Conservation (phyloP, 2,329 filamentous ascomycete species). For the Immersiporthe knoxdaviesiana region DNA sequence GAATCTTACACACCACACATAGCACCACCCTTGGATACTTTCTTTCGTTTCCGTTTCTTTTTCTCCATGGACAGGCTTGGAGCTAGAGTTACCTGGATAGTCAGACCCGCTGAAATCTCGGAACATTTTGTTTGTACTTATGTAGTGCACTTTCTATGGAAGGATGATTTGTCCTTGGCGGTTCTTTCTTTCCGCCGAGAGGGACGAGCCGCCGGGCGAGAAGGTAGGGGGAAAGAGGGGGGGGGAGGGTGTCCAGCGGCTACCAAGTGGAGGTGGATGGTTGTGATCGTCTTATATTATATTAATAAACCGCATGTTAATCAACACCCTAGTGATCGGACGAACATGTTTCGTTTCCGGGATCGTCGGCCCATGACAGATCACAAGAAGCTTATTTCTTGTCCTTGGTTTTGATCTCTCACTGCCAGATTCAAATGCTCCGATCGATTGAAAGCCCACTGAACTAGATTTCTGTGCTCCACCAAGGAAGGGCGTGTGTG, state of each 20-base stretch:
- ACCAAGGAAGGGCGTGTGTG: neutral
- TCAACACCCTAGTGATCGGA: neutral
- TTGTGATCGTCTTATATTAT: neutral
- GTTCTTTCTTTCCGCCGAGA: neutral
- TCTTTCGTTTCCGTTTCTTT: too few relatives aligned
- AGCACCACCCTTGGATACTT: neutral
- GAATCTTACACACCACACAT: neutral
- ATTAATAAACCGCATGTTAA: neutral
- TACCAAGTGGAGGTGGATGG: neutral
- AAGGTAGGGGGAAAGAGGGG: too few relatives aligned
- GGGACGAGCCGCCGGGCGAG: neutral
- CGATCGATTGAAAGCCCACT: slow-evolving; percentile 2
- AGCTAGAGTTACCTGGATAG: neutral
- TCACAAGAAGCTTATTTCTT: neutral
- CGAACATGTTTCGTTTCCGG: neutral
- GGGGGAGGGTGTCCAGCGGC: neutral
- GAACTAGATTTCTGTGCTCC: neutral
- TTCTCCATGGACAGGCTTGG: neutral
- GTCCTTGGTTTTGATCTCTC: too few relatives aligned
- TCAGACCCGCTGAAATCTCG: neutral
- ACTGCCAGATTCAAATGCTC: neutral
- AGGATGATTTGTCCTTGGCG: neutral
- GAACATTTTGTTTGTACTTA: neutral
- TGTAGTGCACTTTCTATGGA: too few relatives aligned
- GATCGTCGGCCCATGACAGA: neutral